phyloP scores from a whole-genome alignment of 352 stramenopile species.

The Phytophthora chlamydospora region DNA sequence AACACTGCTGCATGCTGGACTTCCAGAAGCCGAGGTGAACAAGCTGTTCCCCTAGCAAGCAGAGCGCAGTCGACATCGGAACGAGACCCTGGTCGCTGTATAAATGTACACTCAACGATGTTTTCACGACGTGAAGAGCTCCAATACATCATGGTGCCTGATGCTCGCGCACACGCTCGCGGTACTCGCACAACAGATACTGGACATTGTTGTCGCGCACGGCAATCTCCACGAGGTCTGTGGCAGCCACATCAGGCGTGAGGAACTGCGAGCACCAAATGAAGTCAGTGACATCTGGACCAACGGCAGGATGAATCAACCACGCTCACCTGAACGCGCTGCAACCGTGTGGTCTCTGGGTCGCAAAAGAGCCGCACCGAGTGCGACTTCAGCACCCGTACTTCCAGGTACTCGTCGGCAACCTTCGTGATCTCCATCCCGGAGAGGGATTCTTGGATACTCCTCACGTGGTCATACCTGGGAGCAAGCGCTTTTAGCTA shows the following conservation, averaged over 20 bases:
- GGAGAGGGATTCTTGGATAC: constrained; percentile 57
- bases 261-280: constrained; percentile 13
- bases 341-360: constrained; percentile 54
- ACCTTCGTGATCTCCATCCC: constrained; percentile 66
- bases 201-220: constrained; percentile 67
- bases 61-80: too few relatives aligned
- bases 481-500: constrained; percentile 1
- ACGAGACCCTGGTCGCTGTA: constrained; percentile 1
- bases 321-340: constrained; percentile 57
- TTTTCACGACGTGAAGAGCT: constrained; percentile 1
- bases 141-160: constrained; percentile 11
- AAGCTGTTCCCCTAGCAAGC: constrained; percentile 29
- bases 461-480: constrained; percentile 72
- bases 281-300: constrained; percentile 5
- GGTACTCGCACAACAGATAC: constrained; percentile 67
- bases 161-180: constrained; percentile 47
- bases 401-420: constrained; percentile 64
- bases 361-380: constrained; percentile 67
- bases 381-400: constrained; percentile 59
- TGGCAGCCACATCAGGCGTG: constrained; percentile 22
- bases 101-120: constrained; percentile 24
- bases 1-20: constrained; percentile 54
- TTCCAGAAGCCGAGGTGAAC: constrained; percentile 52
- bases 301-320: not conserved
- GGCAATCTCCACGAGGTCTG: constrained; percentile 60